These are phyloP conservation scores for Glycyrrhiza uralensis DNA, from an alignment of 306 rosid genomes.

Conservation along the genomic window DNA sequence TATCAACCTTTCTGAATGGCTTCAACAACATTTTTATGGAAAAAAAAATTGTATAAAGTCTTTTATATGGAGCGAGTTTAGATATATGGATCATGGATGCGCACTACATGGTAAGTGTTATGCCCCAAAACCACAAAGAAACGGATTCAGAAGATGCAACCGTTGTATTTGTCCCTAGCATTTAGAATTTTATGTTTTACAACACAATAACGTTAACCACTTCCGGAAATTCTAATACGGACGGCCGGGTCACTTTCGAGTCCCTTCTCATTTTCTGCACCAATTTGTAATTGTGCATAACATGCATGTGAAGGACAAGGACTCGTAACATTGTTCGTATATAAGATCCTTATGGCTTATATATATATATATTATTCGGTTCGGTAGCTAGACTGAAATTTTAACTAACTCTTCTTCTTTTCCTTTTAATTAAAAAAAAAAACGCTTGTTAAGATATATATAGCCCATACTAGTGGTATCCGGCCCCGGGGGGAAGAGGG, in stretches of 20 bases:
- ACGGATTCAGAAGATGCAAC: not conserved
- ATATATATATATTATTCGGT: too few species aligned
- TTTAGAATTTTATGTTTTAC: constrained; percentile 13
- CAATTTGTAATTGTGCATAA: too few species aligned
- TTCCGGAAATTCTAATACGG: not conserved
- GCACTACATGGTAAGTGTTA: not conserved
- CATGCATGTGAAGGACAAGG: constrained; percentile 10
- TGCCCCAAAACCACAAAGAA: not conserved
- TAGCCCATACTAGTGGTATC: not conserved
- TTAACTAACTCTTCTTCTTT: constrained; percentile 2
- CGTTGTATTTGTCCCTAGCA: constrained; percentile 16
- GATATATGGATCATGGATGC: not conserved
- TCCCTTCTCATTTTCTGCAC: not conserved
- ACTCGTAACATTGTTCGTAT: not conserved
- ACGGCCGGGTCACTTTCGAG: not conserved
- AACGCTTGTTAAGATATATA: constrained; percentile 1
- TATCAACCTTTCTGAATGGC: too few species aligned
- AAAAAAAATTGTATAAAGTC: not conserved
- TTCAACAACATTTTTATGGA: not conserved
- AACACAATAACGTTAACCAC: not conserved
- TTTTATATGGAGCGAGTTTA: not conserved
- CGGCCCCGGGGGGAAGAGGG: too few species aligned
- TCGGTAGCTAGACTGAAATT: constrained; percentile 15
- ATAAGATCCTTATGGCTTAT: constrained; percentile 4
- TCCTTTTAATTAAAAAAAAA: too few species aligned